Base-by-base conservation (phyloP, 2,329 filamentous ascomycete species). In the Aphanocladium album region DNA sequence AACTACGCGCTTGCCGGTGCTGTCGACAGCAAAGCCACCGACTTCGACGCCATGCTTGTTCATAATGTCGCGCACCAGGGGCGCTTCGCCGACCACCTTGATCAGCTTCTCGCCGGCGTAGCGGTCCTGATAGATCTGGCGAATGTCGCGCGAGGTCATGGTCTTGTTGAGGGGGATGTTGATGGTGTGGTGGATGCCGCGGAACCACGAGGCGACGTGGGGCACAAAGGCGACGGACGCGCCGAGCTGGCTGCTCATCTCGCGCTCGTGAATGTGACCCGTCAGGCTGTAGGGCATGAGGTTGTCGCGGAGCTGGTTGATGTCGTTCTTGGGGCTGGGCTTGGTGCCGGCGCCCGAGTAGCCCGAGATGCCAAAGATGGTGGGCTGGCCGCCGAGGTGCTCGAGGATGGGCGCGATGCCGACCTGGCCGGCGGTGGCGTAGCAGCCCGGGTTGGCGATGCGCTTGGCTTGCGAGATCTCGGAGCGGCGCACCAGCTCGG, bases 281-380 rank as follows among this genome's bases (percentile, higher is more conserved):
- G 91, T 96, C 1, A 75, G 46, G 60, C 65, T 67, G 80, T 96
- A 98, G 0, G 93, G 89, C 60, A 97, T 90, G 63, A 98, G 79
- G 77, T 97, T 97, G 79, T 96, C 86, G 60, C 83, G 89, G 30
- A 99, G 85, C 66, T 89, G 81, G 41, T 89, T 81, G 47, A 96
- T 85, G 71, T 98, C 90, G 79, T 98, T 99, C 84, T 97, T 98
- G 25, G 91, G 89, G 65, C 86, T 91, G 1, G 92, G 92, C 81
- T 97, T 97, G 50, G 93, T 96, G 67, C 95, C 95, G 11, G 95
- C 95, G 41, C 95, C 95, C 0, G 91, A 96, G 78, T 97, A 98
- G 25, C 93, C 93, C 2, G 90, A 95, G 11, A 97, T 89, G 73
- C 93, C 95, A 69, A 98, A 97, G 54, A 95, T 81, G 19, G 87